Evolutionary conservation across 805 yeast species (phyloP), one percentile per base, ranked within the genome.

Genomic region (Candida krabiensis): DNA sequence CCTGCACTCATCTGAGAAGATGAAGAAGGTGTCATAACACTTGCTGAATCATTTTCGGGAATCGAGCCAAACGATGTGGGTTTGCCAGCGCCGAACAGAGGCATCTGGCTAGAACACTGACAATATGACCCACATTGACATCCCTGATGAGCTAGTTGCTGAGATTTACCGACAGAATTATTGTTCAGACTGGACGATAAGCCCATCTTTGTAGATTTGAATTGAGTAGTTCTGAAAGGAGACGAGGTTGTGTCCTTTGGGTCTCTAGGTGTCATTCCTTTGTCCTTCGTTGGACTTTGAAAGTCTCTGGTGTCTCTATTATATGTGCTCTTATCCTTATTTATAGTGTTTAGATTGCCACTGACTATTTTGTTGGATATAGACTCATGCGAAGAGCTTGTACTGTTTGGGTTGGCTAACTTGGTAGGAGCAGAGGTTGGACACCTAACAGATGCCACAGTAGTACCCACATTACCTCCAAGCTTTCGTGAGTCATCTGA

Each of bases 1-100:
- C 13, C 17, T 11, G 28, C 17, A 23, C 23, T 19, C 25, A 18
- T 5, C 9, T 35, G n/a, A 14, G 33, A 14, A 13, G 27, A 13
- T 18, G 22, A 8, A 28, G 22, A 18, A 16, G 29, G 29, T 8
- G 29, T 21, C 28, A 19, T 4, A 25, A 19, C 11, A 28, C 37
- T 13, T 27, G 24, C 7, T 7, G 24, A 21, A 11, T 21, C 24
- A 22, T 18, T 29, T 11, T 28, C 41, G 12, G 12, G 9, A 9
- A 32, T 22, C n/a, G 41, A 30, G 4, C 41, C 41, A 15, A 31
- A 32, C 9, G 36, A 18, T 14, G 36, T 19, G 28, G 28, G 21
- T 15, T 26, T 28, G 15, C 14, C 9, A 12, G 22, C 14, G 15
- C 21, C 13, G 22, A 21, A 7, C 24, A 21, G 11, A 8, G 24